A percentile compares a stretch with the other conserved stretches of the same genome.
These are phyloP conservation scores for Trichoderma citrinoviride DNA, from an alignment of 2,329 filamentous ascomycete species.

Conservation along the genomic window DNA sequence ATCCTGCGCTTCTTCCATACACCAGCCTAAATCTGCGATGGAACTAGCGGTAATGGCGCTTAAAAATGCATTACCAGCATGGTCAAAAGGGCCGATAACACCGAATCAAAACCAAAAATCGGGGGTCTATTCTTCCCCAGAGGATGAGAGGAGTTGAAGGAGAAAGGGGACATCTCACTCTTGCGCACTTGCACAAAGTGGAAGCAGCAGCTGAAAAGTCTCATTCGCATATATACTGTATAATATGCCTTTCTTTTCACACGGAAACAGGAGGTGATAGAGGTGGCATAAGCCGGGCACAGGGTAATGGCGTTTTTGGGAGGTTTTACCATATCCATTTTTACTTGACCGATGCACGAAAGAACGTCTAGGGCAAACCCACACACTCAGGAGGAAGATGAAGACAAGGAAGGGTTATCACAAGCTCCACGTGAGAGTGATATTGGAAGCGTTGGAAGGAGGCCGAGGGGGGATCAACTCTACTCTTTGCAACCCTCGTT, in stretches of 20 bases:
- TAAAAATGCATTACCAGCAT: neutral
- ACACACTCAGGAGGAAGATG: too few relatives aligned
- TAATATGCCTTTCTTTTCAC: neutral
- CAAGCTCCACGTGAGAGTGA: neutral
- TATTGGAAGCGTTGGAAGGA: neutral
- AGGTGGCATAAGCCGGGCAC: neutral
- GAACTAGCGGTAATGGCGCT: neutral
- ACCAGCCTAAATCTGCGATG: conserved; percentile 30
- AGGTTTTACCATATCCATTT: neutral
- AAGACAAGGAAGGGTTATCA: neutral
- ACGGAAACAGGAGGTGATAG: neutral
- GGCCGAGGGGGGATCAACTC: too few relatives aligned
- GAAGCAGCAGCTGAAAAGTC: neutral
- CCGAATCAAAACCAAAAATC: too few relatives aligned
- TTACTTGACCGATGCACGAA: neutral
- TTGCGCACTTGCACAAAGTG: neutral
- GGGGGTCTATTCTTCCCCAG: too few relatives aligned
- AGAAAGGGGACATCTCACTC: neutral
- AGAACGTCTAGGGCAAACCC: neutral
- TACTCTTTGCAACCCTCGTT: neutral
- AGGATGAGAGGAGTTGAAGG: neutral
- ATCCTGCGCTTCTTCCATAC: conserved; percentile 51
- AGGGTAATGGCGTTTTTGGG: neutral
- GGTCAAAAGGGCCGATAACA: neutral
- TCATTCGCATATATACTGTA: conserved; percentile 10